These are phyloP conservation scores for Leptographium radiaticola DNA, from an alignment of 2,329 filamentous ascomycete genomes.

Conservation along the genomic window DNA sequence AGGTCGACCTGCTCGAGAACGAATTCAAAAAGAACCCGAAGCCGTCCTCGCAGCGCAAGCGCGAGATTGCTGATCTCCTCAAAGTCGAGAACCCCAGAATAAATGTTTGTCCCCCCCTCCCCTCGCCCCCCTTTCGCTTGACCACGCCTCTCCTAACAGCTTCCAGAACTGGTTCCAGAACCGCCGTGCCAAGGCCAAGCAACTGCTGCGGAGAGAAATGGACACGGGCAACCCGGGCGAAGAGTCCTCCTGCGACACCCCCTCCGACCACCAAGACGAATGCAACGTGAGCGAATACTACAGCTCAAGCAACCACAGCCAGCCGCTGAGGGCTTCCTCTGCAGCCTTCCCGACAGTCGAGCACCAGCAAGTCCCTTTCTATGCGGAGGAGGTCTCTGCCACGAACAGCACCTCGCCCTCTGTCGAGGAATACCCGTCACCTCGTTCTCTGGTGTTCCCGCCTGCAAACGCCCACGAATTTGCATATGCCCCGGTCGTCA, in stretches of 20 bases:
- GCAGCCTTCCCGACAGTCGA: slow-evolving; percentile 20
- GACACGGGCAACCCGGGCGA: slow-evolving; percentile 30
- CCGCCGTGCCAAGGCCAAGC: slow-evolving; percentile 50
- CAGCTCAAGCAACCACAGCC: slow-evolving; percentile 17
- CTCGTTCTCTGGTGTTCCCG: slow-evolving; percentile 10
- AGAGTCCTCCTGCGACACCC: slow-evolving; percentile 21
- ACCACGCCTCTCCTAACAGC: neutral
- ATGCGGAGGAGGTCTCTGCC: neutral
- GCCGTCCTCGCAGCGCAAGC: slow-evolving; percentile 48
- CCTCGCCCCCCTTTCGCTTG: slow-evolving; percentile 5
- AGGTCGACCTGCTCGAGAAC: slow-evolving; percentile 44
- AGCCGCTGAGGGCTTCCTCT: slow-evolving; percentile 22
- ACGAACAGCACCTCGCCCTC: slow-evolving; percentile 5
- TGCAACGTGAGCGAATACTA: slow-evolving; percentile 19
- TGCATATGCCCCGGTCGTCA: slow-evolving; percentile 3
- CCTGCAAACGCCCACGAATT: slow-evolving; percentile 1
- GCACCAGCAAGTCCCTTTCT: neutral
- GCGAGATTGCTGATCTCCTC: slow-evolving; percentile 46
- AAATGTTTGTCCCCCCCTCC: slow-evolving; percentile 31
- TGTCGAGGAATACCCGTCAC: slow-evolving; percentile 12
- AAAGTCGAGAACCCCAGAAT: slow-evolving; percentile 50
- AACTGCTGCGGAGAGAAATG: slow-evolving; percentile 40
- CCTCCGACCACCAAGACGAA: slow-evolving; percentile 17
- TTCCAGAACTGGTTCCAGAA: slow-evolving; percentile 57
- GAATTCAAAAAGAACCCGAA: slow-evolving; percentile 54